These are phyloP conservation scores for Scedosporium apiospermum DNA, from an alignment of 2,329 filamentous ascomycete species.

Conservation along the genomic window DNA sequence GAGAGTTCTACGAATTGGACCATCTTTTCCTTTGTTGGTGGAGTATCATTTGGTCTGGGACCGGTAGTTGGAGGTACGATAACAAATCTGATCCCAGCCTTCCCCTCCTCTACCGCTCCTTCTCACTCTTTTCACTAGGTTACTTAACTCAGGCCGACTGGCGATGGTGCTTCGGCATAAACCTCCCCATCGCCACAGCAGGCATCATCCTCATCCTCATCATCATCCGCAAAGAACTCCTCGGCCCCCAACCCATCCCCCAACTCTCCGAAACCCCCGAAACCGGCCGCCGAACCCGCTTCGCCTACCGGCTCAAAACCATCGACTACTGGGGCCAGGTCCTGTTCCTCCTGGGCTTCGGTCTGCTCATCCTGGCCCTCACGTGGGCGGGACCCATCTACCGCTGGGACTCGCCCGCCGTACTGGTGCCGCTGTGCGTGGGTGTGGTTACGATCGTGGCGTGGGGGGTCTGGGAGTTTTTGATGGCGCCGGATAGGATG, in stretches of 20 bases:
- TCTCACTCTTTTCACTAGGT: conserved; percentile 9
- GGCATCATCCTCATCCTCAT: conserved; percentile 45
- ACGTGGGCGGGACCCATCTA: conserved; percentile 48
- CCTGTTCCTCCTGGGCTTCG: conserved; percentile 45
- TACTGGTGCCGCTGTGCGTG: conserved; percentile 37
- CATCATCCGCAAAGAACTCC: conserved; percentile 47
- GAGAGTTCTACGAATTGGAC: conserved; percentile 56
- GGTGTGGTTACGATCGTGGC: conserved; percentile 29
- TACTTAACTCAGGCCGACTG: conserved; percentile 42
- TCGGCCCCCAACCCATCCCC: conserved; percentile 39
- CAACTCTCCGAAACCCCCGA: conserved; percentile 31
- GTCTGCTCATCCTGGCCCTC: conserved; percentile 42
- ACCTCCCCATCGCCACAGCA: conserved; percentile 43
- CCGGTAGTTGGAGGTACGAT: conserved; percentile 46
- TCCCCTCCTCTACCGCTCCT: background rate
- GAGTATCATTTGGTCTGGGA: conserved; percentile 49
- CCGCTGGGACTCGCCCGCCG: conserved; percentile 37
- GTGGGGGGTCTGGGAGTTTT: conserved; percentile 43
- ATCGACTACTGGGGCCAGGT: conserved; percentile 47
- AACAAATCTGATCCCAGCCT: background rate
- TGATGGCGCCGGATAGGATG: conserved; percentile 38
- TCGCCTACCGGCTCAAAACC: conserved; percentile 39
- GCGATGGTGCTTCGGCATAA: conserved; percentile 60
- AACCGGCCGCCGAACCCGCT: conserved; percentile 18
- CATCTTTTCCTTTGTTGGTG: conserved; percentile 49